Evolutionary conservation across 805 yeast species (phyloP), one percentile per base, ranked within the genome.

Genomic region (Alloascoidea africana): DNA sequence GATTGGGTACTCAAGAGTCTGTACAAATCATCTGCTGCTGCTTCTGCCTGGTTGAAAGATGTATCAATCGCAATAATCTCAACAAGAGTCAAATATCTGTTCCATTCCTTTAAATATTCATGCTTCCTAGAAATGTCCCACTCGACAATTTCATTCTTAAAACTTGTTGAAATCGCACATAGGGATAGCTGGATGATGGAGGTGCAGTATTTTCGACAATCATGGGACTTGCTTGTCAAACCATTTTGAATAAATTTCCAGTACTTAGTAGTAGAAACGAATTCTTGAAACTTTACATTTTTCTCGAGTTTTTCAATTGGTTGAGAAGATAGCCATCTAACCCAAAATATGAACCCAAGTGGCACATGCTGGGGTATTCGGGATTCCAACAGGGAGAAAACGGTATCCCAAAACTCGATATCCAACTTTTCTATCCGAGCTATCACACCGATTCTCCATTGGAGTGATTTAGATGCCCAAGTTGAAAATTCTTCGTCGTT

Each of bases 51-150:
- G 47, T 87, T 86, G 47, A 83, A 57, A 0, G 95, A 81, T 0
- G 95, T 74, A 52, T 86, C 96, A 32, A 86, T 66, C 1, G 85
- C 91, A 17, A 83, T 58, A 35, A 86, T 80, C 49, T 86, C 95
- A 47, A 72, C 79, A 11, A 86, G 56, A 0, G 94, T 82, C 17
- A 73, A 63, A 48, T 65, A 86, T 41, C 82, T 66, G 33, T 70
- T 65, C 96, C 96, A 86, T 16, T 73, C 67, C 4, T 56, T 59
- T 14, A 69, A 48, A 33, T 63, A 60, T 14, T 39, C 39, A 0
- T 53, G 56, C 1, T 39, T 42, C 5, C 52, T 42, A 1, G 47
- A 30, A 1, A 41, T 38, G n/a, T 61, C 55, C 77, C 78, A 77
- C 2, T 40, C 36, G 50, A 77, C 64, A 15, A 56, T 53, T 1